Base-by-base conservation (phyloP, 2,329 filamentous ascomycete genomes). In the Xylaria polymorpha region DNA sequence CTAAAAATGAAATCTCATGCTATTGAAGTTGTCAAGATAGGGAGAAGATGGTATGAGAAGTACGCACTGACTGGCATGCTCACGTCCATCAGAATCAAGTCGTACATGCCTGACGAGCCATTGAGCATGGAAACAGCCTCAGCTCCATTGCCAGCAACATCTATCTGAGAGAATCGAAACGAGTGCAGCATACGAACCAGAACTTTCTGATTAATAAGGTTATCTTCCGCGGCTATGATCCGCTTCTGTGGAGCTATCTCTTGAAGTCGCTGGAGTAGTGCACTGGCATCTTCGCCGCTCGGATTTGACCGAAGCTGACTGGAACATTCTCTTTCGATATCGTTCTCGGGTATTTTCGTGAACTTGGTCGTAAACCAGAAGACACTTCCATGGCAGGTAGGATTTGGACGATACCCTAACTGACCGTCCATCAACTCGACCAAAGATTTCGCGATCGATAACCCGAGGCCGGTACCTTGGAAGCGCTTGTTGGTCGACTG, bases 321-420 rank as follows among this genome's bases (percentile, higher is more conserved):
- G 29, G 59, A 14, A n/a, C 20, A 37, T 29, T 63, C 35, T 22
- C 9, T 20, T 37, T 39, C 18, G 15, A 29, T 2, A 35, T 8
- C 29, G 15, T 20, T 35, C 48, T 51, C 15, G 18, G 60, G 35
- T 8, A 55, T 59, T 25, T 67, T 67, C n/a, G 29, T 44, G 15
- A 67, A 67, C 25, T 59, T 63, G 37, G 65, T 53, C 4, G 65
- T 67, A n/a, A 67, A 67, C 59, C 59, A 67, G 39, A 67, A 67
- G 29, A 63, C 32, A 18, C 60, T 67, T 14, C 65, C 65, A 9
- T 46, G 60, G 15, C 41, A 22, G 12, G 41, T 41, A 1, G 65
- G 60, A 29, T 67, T 67, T n/a, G 65, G 65, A 6, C 44, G 59
- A 9, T 63, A 64, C 37, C 60, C 65, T 25, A 67, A 18, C 14